Percentiles rank a stretch among this genome's conserved stretches.
These are phyloP conservation scores for Ascodesmis nigricans DNA, from an alignment of 495 filamentous ascomycete genomes.

Conservation along the genomic window DNA sequence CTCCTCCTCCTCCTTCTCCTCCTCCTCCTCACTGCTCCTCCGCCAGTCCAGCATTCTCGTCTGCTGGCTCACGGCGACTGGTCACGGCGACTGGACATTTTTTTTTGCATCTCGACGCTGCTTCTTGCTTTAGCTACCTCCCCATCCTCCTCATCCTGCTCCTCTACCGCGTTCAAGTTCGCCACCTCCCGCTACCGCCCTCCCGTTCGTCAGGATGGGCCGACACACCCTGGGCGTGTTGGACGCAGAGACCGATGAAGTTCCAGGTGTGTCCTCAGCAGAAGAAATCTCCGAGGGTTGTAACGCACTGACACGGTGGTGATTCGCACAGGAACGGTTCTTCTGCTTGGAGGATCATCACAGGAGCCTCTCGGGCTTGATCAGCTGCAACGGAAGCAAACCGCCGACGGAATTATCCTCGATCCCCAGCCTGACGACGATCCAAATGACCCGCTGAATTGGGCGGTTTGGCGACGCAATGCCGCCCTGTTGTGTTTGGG, in stretches of 20 bases:
- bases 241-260: constrained; percentile 64
- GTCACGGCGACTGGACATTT: too few relatives aligned
- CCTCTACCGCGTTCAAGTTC: too few relatives aligned
- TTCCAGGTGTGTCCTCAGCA: constrained; percentile 54
- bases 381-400: constrained; percentile 38
- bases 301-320: constrained; percentile 1
- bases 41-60: too few relatives aligned
- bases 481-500: constrained; percentile 62
- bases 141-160: too few relatives aligned
- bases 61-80: too few relatives aligned
- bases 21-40: too few relatives aligned
- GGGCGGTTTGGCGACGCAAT: constrained; percentile 68
- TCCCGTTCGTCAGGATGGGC: too few relatives aligned
- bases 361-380: constrained; percentile 28
- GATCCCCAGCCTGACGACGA: constrained; percentile 86
- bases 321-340: constrained; percentile 36
- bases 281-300: too few relatives aligned
- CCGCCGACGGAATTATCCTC: constrained; percentile 66
- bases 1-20: too few relatives aligned
- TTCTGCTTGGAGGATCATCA: constrained; percentile 54
- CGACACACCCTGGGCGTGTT: constrained; percentile 51
- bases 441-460: constrained; percentile 80
- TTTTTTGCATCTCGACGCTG: too few relatives aligned
- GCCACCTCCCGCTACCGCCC: too few relatives aligned
- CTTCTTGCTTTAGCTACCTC: too few relatives aligned